A percentile compares a stretch with the other conserved stretches of the same genome.
Evolutionary conservation across 768 basidiomycete genomes (phyloP).

Genomic region (Lyophyllum semitale): DNA sequence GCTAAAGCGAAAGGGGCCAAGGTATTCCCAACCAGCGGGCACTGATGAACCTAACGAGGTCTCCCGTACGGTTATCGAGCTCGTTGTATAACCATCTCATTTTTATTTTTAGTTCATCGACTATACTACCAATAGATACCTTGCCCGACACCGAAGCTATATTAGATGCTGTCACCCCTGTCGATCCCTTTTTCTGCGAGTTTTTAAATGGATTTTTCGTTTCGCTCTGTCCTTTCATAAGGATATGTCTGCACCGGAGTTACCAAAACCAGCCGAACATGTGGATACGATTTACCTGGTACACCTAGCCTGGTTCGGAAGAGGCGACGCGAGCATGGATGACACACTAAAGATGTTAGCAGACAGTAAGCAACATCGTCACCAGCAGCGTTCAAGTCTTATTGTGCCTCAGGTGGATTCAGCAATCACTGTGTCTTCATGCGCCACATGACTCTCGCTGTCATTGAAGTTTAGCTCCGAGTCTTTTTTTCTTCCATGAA

Average conservation of each 20-base stretch:
- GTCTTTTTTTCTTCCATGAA: too few relatives aligned
- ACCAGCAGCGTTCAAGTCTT: constrained; percentile 34
- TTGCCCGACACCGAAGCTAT: constrained; percentile 52
- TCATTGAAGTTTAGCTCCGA: too few relatives aligned
- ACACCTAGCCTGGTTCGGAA: constrained; percentile 56
- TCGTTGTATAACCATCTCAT: background rate
- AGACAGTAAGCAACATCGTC: constrained; percentile 36
- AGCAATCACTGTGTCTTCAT: too few relatives aligned
- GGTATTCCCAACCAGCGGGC: constrained; percentile 61
- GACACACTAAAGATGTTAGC: constrained; percentile 37
- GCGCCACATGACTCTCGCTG: too few relatives aligned
- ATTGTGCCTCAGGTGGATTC: constrained; percentile 63
- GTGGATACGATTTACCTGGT: constrained; percentile 30
- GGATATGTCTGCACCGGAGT: constrained; percentile 27
- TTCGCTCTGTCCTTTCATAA: constrained; percentile 50
- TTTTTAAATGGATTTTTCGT: constrained; percentile 52
- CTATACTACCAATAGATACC: constrained; percentile 55
- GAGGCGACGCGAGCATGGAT: constrained; percentile 51
- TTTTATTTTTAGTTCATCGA: constrained; percentile 51
- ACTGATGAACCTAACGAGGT: constrained; percentile 68
- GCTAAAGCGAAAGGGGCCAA: constrained; percentile 64
- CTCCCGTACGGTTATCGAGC: constrained; percentile 13
- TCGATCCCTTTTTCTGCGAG: constrained; percentile 51
- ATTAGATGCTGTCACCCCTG: constrained; percentile 57
- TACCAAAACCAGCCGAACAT: constrained; percentile 32